Evolutionary conservation across 306 rosid species (phyloP).

Genomic region (Malus sylvestris): DNA sequence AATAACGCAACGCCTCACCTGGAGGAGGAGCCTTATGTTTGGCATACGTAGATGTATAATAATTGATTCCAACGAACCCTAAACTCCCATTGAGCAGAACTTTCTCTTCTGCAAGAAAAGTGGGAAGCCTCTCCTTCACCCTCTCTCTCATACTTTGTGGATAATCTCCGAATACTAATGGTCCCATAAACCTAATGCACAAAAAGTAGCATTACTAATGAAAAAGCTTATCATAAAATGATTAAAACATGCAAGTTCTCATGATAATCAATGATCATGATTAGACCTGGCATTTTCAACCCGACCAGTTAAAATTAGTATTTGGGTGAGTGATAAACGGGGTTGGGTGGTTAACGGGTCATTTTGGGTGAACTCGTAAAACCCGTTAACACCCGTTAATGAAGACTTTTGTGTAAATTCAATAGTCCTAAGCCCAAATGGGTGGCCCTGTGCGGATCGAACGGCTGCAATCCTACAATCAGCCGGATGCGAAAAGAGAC

Average conservation of each 20-base stretch:
- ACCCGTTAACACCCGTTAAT: no score
- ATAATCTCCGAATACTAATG: slow-evolving; percentile 18
- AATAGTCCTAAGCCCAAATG: no score
- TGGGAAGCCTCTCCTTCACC: slow-evolving; percentile 27
- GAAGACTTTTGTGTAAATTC: no score
- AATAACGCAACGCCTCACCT: background rate
- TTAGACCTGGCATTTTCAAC: no score
- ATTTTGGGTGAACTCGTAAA: no score
- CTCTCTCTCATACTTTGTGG: slow-evolving; percentile 9
- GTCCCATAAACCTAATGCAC: slow-evolving; percentile 18
- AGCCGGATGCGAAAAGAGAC: no score
- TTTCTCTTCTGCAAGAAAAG: slow-evolving; percentile 13
- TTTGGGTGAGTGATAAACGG: no score
- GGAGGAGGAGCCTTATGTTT: background rate
- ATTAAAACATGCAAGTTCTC: background rate
- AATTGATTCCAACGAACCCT: slow-evolving; percentile 28
- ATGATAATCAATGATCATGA: background rate
- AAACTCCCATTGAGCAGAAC: slow-evolving; percentile 5
- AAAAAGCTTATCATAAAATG: no score
- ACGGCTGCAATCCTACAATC: no score
- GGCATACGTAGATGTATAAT: slow-evolving; percentile 22
- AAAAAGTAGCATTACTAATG: background rate
- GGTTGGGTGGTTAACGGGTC: no score
- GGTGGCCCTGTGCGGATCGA: no score
- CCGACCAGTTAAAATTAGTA: no score